Evolutionary conservation across 2,329 filamentous ascomycete genomes (phyloP), one percentile per base, ranked within the genome.

Genomic region (Pestalotiopsis sp.): DNA sequence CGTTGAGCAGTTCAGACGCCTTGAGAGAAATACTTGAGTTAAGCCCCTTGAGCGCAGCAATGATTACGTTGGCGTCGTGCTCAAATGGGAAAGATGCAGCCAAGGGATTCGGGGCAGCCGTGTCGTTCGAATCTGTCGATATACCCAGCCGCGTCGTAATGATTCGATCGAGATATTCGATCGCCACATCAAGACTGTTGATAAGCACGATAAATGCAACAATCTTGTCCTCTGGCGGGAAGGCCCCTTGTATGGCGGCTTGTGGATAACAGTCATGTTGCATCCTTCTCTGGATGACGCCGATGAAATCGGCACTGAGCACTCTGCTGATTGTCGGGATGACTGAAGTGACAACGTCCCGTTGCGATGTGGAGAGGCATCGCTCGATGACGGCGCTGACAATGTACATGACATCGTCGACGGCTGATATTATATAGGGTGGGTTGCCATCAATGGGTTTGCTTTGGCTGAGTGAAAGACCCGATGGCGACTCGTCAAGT

Each of bases 381-480:
- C 95, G 91, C 72, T 97, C 92, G 7, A 98, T 86, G 41, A 98
- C 92, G 64, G 95, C 92, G 77, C 97, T 97, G 77, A 97, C 93
- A 74, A 99, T 98, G 81, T 98, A 99, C 95, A 99, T 98, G 76
- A 98, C 94, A 82, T 98, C 96, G 82, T 99, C 96, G 9, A 99
- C 95, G 0, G 95, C 95, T 2, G 95, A 94, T 58, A 96, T 95
- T 75, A 99, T 97, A 77, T 93, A 97, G 0, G 96, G 96, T 2
- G 94, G 88, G 74, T 94, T 94, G 68, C 91, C 88, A 66, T 92
- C 89, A 58, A 97, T 85, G 3, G 91, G 85, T 75, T 87, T 92
- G 75, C 87, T 91, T 57, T 91, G 85, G 76, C 91, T 93, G 41
- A 99, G 84, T 0, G 93, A 92, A 23, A 99, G 83, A 23, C 94